Base-by-base conservation (phyloP, 371 early-diverging fungal genomes). In the Mucor ambiguus region DNA sequence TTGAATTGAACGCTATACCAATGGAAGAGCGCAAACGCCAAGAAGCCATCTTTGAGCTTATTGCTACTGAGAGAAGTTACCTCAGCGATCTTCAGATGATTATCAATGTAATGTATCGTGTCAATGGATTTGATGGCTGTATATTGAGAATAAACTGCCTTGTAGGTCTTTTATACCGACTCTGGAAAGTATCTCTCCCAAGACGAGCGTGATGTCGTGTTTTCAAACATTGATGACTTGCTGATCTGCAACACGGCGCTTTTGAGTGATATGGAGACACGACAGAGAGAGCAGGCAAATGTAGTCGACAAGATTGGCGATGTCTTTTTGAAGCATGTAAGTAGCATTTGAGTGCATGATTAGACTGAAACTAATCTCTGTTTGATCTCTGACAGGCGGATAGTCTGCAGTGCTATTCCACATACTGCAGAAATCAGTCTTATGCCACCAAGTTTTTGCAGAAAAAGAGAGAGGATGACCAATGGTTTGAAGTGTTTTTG, bases 11-110 rank as follows among this genome's bases (percentile, higher is more conserved):
- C 12, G 75, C 74, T 1, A 79, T 83, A 22, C 57, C 73, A 18
- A 28, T 62, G 7, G 84, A 91, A 35, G 96, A 96, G 61, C 77
- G 85, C 28, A 92, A 89, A 72, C 85, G 96, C 44, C 94, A 95
- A 69, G 96, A 95, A 61, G 92, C 94, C 3, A 92, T 97, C 60
- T 92, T 85, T 71, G 97, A 97, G 75, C 74, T 97, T 38, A 89
- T 95, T 29, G 74, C 84, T 29, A 95, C 96, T 2, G 97, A 97
- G 73, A 87, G 87, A 61, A 81, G 85, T 1, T 97, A 96, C 74
- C 81, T 95, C 16, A 81, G 87, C 1, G 93, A 95, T 74, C 80
- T 97, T 65, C 90, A 93, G 67, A 77, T 94, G 72, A 87, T 97
- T 43, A 75, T 90, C 8, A 89, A 94, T 72, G 90, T 93, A 76